Evolutionary conservation across 495 filamentous ascomycete species (phyloP), one percentile per base, ranked within the genome.

Genomic region (Penicillium salamii): DNA sequence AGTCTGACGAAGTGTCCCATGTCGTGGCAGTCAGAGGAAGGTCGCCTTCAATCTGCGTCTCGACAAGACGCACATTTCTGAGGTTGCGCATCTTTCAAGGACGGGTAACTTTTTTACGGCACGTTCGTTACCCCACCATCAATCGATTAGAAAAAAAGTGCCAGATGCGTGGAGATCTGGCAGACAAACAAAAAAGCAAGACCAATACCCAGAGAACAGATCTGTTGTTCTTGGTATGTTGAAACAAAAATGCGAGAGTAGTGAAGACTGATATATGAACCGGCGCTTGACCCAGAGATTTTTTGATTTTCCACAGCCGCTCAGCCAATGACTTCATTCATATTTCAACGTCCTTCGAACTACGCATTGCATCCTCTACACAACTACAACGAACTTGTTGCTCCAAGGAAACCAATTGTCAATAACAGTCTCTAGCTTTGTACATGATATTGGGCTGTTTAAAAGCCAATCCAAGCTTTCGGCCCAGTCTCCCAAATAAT

Each of bases 1-100:
- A 81, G 61, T 90, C 85, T 44, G 78, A 80, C 32, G 81, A 72
- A 37, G 78, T 79, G 66, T 92, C 89, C 89, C 89, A 95, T 57
- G 87, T 81, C 28, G 81, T 72, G 7, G 90, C 82, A 46, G 86
- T 86, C 53, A 91, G 70, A 54, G 76, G 75, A 31, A 80, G 69
- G 24, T 77, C 75, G 39, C 72, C 70, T 63, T 68, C 75, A 63
- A 72, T 69, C 57, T 69, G 67, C 66, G 79, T 77, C 79, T 70
- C 74, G 45, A 71, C 77, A 70, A 73, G 82, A 78, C 71, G 80
- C 59, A 88, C 80, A 69, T 80, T 89, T 67, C 79, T 84, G 45
- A 91, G 72, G 67, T 93, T 93, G 59, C 88, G 84, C 89, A 93
- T 93, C 50, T 66, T 71, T 18, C 48, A 45, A 38, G 49, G 51